Base-by-base conservation (phyloP, 441 rosid species). In the Sinapis alba region DNA sequence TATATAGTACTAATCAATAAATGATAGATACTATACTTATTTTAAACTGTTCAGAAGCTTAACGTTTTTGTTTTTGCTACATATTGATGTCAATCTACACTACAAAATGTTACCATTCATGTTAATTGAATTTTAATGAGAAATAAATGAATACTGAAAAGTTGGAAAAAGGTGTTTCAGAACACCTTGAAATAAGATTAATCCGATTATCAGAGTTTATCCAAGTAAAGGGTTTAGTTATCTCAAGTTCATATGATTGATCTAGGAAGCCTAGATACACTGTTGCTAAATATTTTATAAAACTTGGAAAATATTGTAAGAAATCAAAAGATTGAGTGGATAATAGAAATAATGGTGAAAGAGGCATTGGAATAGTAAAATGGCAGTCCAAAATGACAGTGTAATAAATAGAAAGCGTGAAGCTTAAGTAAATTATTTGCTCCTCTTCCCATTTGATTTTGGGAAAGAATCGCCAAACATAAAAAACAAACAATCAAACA, bases 341-440 rank as follows among this genome's bases (percentile, higher is more conserved):
- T 77, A 65, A 65, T 16, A 34, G 63, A 71, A 34, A 65, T 38
- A 65, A 58, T 24, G 60, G 71, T 64, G 62, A 71, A 77, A 71
- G 32, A 64, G 63, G 67, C 65, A 66, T 77, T 77, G 80, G 69
- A 77, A 77, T 60, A 66, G 80, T 72, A 51, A 51, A 77, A 71
- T 66, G 69, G 71, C 76, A 76, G 69, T 61, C 13, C 45, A 50
- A 61, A 75, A 61, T 24, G 61, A 71, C 72, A 71, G 72, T 64
- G 71, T 77, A 71, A 72, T 77, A 77, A 77, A 72, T 77, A 20
- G 69, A 72, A 72, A 72, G 75, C 80, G 80, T 72, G 73, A 77
- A 72, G 57, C 36, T 77, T 65, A 77, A 66, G 80, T 77, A 72
- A 77, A 66, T 77, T 77, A 72, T 77, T 66, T 72, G 69, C 77